Conservation (phyloP, 495 filamentous ascomycete species). For the Parathielavia appendiculata region DNA sequence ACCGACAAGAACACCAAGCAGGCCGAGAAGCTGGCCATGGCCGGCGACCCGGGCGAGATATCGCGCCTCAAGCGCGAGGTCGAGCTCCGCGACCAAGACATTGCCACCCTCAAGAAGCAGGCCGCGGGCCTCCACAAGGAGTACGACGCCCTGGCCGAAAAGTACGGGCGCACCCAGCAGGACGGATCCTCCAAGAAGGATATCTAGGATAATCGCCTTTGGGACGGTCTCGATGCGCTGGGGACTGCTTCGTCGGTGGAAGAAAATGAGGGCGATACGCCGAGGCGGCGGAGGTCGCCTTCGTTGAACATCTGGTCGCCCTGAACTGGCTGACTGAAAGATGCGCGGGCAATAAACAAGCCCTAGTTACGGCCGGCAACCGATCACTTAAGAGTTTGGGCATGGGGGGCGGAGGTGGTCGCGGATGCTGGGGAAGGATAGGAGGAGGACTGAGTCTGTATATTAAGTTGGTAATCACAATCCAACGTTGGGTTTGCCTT, state of each 20-base stretch:
- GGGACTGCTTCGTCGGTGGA: background rate
- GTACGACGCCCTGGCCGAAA: conserved; percentile 78
- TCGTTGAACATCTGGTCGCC: conserved; percentile 4
- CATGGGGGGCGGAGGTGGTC: too few species aligned
- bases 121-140: conserved; percentile 67
- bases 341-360: too few species aligned
- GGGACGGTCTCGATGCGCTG: conserved; percentile 10
- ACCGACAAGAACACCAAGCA: conserved; percentile 68
- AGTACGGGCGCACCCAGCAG: conserved; percentile 56
- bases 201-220: conserved; percentile 41
- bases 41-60: conserved; percentile 55
- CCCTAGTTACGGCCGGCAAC: background rate
- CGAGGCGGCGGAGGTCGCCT: conserved; percentile 1
- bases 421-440: too few species aligned
- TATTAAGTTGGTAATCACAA: background rate
- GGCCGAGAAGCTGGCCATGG: conserved; percentile 70
- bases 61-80: conserved; percentile 62
- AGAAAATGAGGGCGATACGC: background rate
- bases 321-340: background rate
- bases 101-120: conserved; percentile 82
- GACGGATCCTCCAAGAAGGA: conserved; percentile 61
- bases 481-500: too few species aligned
- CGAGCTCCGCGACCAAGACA: conserved; percentile 64
- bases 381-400: too few species aligned
- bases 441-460: background rate